Evolutionary conservation across 2,329 filamentous ascomycete species (phyloP).

Genomic region (Fusarium sp.): DNA sequence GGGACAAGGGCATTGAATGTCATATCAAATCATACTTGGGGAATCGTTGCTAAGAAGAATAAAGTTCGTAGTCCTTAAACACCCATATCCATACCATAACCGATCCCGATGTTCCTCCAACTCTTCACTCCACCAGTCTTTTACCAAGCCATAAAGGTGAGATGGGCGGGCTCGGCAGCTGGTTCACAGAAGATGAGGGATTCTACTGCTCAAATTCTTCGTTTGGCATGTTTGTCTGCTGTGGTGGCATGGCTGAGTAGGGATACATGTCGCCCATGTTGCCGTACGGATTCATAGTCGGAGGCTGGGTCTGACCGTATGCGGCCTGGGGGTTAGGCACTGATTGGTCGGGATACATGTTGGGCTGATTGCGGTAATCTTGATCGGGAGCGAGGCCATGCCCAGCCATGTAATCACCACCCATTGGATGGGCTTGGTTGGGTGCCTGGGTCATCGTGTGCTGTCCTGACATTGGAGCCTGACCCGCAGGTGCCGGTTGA

Average conservation of each 20-base stretch:
- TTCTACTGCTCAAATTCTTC: constrained; percentile 55
- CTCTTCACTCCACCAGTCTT: neutral
- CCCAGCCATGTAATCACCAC: constrained; percentile 68
- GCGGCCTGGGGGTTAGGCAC: constrained; percentile 74
- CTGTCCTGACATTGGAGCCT: constrained; percentile 61
- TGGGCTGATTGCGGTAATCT: constrained; percentile 80
- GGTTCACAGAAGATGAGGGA: neutral
- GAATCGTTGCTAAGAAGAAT: neutral
- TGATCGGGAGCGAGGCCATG: constrained; percentile 73
- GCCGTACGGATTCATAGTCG: constrained; percentile 69
- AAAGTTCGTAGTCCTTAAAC: neutral
- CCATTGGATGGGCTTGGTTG: constrained; percentile 67
- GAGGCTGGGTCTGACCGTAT: constrained; percentile 79
- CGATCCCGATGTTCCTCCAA: neutral
- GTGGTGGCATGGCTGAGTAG: constrained; percentile 81
- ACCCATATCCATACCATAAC: neutral
- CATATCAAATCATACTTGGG: neutral
- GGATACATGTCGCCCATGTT: constrained; percentile 86
- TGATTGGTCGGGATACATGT: constrained; percentile 84
- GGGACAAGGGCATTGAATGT: neutral
- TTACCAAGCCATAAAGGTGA: neutral
- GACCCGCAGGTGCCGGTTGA: constrained; percentile 57
- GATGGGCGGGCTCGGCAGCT: neutral
- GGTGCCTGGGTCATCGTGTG: constrained; percentile 61
- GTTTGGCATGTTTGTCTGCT: constrained; percentile 71